phyloP scores from a whole-genome alignment of 2,329 filamentous ascomycete species.

The Aspergillus phoenicis region DNA sequence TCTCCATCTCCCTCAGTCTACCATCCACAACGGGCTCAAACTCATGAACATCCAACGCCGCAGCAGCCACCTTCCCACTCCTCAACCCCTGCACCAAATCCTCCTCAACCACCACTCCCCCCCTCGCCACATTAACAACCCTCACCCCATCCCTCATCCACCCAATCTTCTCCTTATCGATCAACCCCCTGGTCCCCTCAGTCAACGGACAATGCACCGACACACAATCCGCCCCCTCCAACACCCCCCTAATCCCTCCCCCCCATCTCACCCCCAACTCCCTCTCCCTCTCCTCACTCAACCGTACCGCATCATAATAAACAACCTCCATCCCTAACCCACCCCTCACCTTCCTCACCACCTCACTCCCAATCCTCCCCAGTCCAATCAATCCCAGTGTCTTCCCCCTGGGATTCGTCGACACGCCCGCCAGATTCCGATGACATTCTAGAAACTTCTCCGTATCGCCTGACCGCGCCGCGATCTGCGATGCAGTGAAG shows the following conservation, averaged over 20 bases:
- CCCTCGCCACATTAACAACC: slow-evolving; percentile 58
- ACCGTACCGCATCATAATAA: slow-evolving; percentile 55
- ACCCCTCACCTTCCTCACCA: slow-evolving; percentile 50
- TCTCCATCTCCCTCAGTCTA: slow-evolving; percentile 42
- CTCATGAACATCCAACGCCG: slow-evolving; percentile 58
- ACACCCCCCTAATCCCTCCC: not conserved
- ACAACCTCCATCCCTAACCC: slow-evolving; percentile 57
- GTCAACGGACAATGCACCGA: not conserved
- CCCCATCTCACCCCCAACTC: slow-evolving; percentile 21
- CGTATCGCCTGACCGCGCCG: slow-evolving; percentile 48
- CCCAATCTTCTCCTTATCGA: not conserved
- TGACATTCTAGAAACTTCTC: slow-evolving; percentile 48
- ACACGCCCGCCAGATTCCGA: slow-evolving; percentile 49
- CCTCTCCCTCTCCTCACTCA: slow-evolving; percentile 39
- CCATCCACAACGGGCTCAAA: slow-evolving; percentile 55
- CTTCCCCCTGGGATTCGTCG: slow-evolving; percentile 53
- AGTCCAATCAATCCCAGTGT: slow-evolving; percentile 58
- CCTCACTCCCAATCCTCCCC: slow-evolving; percentile 50
- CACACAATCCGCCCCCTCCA: not conserved
- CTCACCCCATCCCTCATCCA: slow-evolving; percentile 38
- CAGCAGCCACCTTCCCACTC: slow-evolving; percentile 49
- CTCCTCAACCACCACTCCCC: slow-evolving; percentile 55
- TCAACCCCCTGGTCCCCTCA: not conserved
- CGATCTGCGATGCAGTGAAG: slow-evolving; percentile 52
- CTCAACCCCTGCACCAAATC: slow-evolving; percentile 53